Conservation (phyloP, 2,329 filamentous ascomycete species). For the Endocalyx cinctus region DNA sequence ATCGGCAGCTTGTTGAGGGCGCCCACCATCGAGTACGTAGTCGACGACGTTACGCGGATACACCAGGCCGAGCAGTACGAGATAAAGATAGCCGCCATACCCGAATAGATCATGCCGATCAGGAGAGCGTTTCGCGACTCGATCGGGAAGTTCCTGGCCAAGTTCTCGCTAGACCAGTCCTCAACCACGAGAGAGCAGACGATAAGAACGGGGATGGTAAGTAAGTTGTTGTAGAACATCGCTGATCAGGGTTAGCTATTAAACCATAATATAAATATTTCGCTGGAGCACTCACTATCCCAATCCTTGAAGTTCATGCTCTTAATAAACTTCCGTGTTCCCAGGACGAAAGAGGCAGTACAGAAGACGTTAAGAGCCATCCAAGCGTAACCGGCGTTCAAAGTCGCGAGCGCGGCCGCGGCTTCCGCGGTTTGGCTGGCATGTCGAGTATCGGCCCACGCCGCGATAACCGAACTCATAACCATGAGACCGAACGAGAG, state of each 20-base stretch:
- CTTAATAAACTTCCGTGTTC: conserved; percentile 98
- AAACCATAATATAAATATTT: background rate
- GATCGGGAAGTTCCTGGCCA: conserved; percentile 82
- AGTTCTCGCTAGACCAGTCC: conserved; percentile 85
- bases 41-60: conserved; percentile 93
- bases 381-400: conserved; percentile 96
- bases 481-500: conserved; percentile 98
- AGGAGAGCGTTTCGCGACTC: conserved; percentile 75
- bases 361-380: conserved; percentile 97
- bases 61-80: conserved; percentile 99
- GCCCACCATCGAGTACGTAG: conserved; percentile 98
- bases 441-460: conserved; percentile 88
- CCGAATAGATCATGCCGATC: conserved; percentile 88
- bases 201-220: conserved; percentile 89
- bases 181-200: conserved; percentile 77
- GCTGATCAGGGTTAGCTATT: conserved; percentile 51
- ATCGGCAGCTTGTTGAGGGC: conserved; percentile 97
- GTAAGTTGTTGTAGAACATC: conserved; percentile 99
- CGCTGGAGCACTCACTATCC: conserved; percentile 92
- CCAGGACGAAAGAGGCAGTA: conserved; percentile 81
- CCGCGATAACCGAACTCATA: conserved; percentile 85
- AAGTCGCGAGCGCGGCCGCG: conserved; percentile 73
- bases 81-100: conserved; percentile 90
- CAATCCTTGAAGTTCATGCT: conserved; percentile 99
- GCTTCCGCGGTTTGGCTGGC: conserved; percentile 55